phyloP scores from a whole-genome alignment of 441 rosid species.

The Gossypium aridum region DNA sequence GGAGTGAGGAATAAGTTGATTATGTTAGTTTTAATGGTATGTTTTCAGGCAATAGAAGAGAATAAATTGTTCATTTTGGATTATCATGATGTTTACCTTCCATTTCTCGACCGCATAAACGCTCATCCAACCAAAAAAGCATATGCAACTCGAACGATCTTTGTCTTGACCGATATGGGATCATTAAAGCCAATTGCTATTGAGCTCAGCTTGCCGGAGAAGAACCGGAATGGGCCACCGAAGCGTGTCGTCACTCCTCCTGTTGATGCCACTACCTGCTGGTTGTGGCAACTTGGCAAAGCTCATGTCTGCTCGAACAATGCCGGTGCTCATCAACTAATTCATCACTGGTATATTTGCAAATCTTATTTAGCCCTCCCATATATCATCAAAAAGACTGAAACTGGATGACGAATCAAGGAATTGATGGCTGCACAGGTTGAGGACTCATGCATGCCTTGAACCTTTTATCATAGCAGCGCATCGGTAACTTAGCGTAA shows the following conservation, averaged over 20 bases:
- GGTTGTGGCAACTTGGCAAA: constrained; percentile 12
- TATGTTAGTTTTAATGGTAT: neutral
- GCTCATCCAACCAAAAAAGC: neutral
- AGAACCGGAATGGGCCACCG: neutral
- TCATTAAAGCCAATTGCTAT: constrained; percentile 11
- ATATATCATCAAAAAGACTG: neutral
- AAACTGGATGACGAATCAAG: neutral
- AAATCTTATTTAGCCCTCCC: neutral
- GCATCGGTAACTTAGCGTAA: neutral
- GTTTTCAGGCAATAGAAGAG: constrained; percentile 9
- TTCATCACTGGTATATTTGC: constrained; percentile 10
- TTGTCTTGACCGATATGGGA: constrained; percentile 4
- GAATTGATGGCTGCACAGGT: neutral
- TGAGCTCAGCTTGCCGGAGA: constrained; percentile 9
- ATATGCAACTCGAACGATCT: constrained; percentile 10
- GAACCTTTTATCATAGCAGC: constrained; percentile 11
- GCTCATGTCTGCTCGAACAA: constrained; percentile 11
- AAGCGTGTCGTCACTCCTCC: constrained; percentile 8
- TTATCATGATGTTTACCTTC: constrained; percentile 6
- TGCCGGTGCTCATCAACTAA: constrained; percentile 4
- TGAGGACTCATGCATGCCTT: constrained; percentile 10
- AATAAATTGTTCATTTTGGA: constrained; percentile 4
- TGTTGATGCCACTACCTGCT: neutral
- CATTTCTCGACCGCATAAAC: constrained; percentile 8
- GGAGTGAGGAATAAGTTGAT: neutral